Conservation (phyloP, 2,329 filamentous ascomycete genomes). For the Canariomyces notabilis region DNA sequence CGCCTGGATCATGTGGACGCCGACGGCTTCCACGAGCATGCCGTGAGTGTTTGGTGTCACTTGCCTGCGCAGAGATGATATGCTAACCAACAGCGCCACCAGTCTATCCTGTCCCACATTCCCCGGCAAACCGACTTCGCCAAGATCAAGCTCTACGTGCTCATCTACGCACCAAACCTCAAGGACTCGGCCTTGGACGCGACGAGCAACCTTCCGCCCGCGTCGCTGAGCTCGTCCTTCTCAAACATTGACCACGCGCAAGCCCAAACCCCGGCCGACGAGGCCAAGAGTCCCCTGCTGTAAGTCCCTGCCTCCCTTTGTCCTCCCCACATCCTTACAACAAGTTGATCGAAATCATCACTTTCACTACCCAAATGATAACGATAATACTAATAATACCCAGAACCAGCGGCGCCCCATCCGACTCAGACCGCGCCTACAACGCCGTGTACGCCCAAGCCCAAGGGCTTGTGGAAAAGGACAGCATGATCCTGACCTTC, state of each 20-base stretch:
- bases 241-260: conserved; percentile 77
- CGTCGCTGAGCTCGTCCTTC: conserved; percentile 73
- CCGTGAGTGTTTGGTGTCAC: conserved; percentile 54
- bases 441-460: conserved; percentile 78
- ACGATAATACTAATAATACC: no score
- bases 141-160: conserved; percentile 72
- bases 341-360: no score
- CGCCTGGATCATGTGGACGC: conserved; percentile 54
- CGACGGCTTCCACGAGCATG: conserved; percentile 66
- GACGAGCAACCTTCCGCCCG: conserved; percentile 53
- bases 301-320: conserved; percentile 33
- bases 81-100: conserved; percentile 12
- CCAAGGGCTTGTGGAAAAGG: conserved; percentile 71
- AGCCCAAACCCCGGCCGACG: conserved; percentile 61
- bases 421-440: conserved; percentile 59
- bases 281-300: conserved; percentile 54
- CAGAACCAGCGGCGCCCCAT: conserved; percentile 42
- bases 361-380: no score
- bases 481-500: conserved; percentile 84
- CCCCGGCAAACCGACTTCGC: conserved; percentile 70
- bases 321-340: background rate
- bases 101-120: conserved; percentile 87
- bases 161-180: conserved; percentile 81
- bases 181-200: conserved; percentile 59
- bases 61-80: background rate